Percentiles rank a stretch among this genome's conserved stretches.
Evolutionary conservation across 140 eudicot genomes (phyloP).

Genomic region (Erigeron philadelphicus): DNA sequence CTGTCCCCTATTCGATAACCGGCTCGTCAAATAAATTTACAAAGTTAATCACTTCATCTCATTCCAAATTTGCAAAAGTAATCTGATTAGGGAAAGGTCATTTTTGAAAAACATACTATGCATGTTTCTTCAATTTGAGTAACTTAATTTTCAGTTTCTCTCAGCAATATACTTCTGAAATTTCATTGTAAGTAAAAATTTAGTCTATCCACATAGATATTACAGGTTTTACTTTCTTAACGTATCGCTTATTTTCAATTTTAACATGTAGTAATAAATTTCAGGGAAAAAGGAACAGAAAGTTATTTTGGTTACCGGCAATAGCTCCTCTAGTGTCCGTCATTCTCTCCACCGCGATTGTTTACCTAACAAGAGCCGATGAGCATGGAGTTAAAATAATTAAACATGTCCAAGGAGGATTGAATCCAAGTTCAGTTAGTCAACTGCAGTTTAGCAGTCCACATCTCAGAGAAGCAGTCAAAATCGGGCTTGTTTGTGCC

Average conservation of each 20-base stretch:
- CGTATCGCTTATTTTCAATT: neutral
- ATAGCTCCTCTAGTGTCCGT: constrained; percentile 57
- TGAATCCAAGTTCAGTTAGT: constrained; percentile 48
- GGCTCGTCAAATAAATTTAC: neutral
- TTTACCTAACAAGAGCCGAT: constrained; percentile 55
- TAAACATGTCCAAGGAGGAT: constrained; percentile 57
- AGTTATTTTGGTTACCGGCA: constrained; percentile 65
- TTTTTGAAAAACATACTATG: too few relatives aligned
- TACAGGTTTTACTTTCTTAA: neutral
- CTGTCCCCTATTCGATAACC: neutral
- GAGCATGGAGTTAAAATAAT: constrained; percentile 58
- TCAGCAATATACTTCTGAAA: too few relatives aligned
- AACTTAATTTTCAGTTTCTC: too few relatives aligned
- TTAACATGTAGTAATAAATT: neutral
- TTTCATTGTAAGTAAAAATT: too few relatives aligned
- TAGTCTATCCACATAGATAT: neutral
- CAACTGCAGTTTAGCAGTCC: constrained; percentile 52
- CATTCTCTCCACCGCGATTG: constrained; percentile 48
- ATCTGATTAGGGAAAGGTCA: too few relatives aligned
- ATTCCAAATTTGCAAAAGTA: neutral
- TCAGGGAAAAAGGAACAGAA: constrained; percentile 54
- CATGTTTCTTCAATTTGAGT: too few relatives aligned
- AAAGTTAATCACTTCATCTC: neutral
- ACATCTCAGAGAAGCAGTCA: constrained; percentile 41
- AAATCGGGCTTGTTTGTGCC: constrained; percentile 52